phyloP scores from a whole-genome alignment of 306 rosid species.

The Mimosa pudica region DNA sequence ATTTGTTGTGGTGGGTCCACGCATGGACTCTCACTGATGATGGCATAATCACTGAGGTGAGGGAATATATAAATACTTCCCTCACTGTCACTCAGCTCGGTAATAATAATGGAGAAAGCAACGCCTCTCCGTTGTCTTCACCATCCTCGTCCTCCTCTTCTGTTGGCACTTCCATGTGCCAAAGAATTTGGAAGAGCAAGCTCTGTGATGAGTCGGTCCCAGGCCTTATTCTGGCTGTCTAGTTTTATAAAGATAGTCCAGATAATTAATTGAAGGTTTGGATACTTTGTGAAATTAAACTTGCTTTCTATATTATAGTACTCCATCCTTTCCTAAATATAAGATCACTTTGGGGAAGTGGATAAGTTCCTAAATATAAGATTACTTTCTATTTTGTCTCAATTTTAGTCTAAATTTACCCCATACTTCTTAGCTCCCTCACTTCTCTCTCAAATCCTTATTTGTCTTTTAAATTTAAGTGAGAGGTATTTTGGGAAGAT shows the following conservation, averaged over 20 bases:
- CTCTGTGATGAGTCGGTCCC: slow-evolving; percentile 58
- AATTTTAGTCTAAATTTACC: no score
- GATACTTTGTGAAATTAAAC: background rate
- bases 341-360: no score
- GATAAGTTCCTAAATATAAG: no score
- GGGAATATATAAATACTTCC: slow-evolving; percentile 76
- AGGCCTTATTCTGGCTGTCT: slow-evolving; percentile 68
- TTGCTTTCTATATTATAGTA: background rate
- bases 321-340: no score
- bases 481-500: no score
- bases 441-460: no score
- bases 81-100: slow-evolving; percentile 61
- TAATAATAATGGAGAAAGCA: background rate
- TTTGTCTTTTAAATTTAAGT: no score
- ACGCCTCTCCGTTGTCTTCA: background rate
- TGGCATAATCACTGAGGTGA: slow-evolving; percentile 62
- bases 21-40: slow-evolving; percentile 65
- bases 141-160: background rate
- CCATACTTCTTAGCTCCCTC: no score
- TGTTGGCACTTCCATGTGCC: slow-evolving; percentile 38
- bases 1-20: slow-evolving; percentile 75
- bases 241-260: background rate
- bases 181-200: slow-evolving; percentile 72
- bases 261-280: background rate
- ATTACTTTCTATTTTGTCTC: no score